phyloP scores from a whole-genome alignment of 139 green algal species.

The Picochlorum sp. region DNA sequence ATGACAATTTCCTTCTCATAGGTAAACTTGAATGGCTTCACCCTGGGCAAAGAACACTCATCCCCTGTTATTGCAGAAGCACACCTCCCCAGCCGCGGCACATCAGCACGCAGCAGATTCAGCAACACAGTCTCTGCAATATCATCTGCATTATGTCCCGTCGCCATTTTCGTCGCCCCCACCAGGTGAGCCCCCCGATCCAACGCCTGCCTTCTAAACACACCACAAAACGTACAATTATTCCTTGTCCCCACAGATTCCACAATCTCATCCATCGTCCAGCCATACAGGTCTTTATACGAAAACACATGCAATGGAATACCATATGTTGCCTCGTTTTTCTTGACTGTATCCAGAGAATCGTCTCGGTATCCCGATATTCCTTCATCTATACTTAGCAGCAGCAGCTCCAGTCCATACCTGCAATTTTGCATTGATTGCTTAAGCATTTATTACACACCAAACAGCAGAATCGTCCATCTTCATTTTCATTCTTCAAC shows the following conservation, averaged over 20 bases:
- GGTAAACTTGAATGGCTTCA: constrained; percentile 94
- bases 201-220: constrained; percentile 85
- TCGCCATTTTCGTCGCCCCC: constrained; percentile 63
- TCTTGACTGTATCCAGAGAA: constrained; percentile 87
- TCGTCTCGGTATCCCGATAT: constrained; percentile 94
- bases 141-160: constrained; percentile 95
- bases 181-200: constrained; percentile 71
- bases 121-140: constrained; percentile 95
- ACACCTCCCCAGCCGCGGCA: constrained; percentile 74
- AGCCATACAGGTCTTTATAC: constrained; percentile 94
- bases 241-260: constrained; percentile 71
- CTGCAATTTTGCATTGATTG: too few relatives aligned
- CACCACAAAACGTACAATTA: constrained; percentile 98
- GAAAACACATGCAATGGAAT: constrained; percentile 81
- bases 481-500: background rate
- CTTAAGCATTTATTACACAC: too few relatives aligned
- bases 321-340: constrained; percentile 73
- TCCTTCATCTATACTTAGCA: constrained; percentile 95
- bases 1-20: constrained; percentile 99
- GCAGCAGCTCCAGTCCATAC: constrained; percentile 90
- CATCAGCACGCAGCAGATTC: constrained; percentile 86
- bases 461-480: too few relatives aligned
- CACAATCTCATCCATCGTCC: constrained; percentile 99
- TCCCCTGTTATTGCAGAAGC: constrained; percentile 72
- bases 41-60: constrained; percentile 64